These are phyloP conservation scores for Tolypocladium ovalisporum DNA, from an alignment of 2,329 filamentous ascomycete species.

Conservation along the genomic window DNA sequence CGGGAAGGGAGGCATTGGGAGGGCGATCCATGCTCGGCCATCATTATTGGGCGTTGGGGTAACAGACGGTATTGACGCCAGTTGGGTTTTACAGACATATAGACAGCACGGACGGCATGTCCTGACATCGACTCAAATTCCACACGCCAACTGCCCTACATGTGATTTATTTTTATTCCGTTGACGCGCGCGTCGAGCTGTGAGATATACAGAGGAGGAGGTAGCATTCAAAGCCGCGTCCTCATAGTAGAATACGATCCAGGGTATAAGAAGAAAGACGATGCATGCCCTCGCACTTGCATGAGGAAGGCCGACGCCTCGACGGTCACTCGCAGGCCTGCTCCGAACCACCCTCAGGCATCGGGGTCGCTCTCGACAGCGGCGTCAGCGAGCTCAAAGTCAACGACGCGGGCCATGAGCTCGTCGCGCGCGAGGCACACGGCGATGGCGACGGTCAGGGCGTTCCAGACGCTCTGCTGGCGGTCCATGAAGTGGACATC, in stretches of 20 bases:
- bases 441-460: slow-evolving; percentile 27
- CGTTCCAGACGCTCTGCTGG: slow-evolving; percentile 33
- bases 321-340: neutral
- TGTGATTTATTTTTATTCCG: neutral
- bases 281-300: neutral
- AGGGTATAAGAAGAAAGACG: neutral
- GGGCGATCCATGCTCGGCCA: slow-evolving; percentile 7
- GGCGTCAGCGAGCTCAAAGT: slow-evolving; percentile 21
- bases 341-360: slow-evolving; percentile 12
- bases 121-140: slow-evolving; percentile 12
- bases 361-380: slow-evolving; percentile 27
- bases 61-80: slow-evolving; percentile 7
- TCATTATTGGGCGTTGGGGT: slow-evolving; percentile 19
- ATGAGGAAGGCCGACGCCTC: neutral
- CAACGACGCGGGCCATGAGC: slow-evolving; percentile 18
- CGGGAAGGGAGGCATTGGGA: slow-evolving; percentile 13
- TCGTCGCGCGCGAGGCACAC: slow-evolving; percentile 29
- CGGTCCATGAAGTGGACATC: slow-evolving; percentile 26
- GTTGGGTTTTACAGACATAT: slow-evolving; percentile 7
- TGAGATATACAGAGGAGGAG: neutral
- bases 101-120: slow-evolving; percentile 12
- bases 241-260: neutral
- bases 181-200: neutral
- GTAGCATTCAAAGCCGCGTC: neutral
- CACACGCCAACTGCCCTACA: slow-evolving; percentile 1